Conservation (phyloP, 139 green algal species). For the Yamagishiella unicocca region DNA sequence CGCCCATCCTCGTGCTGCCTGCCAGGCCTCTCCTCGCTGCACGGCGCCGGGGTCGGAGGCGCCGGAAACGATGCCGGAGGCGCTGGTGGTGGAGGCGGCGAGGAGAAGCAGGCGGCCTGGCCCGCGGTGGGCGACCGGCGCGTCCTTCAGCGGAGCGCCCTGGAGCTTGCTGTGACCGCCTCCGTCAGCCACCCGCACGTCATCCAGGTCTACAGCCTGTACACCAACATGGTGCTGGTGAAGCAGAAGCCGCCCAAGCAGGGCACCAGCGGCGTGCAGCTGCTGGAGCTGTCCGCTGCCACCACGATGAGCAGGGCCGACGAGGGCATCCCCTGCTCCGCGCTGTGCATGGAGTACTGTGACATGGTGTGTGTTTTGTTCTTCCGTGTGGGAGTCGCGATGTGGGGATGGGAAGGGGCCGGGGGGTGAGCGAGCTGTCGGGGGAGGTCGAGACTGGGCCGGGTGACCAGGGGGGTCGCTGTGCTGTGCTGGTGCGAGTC, state of each 20-base stretch:
- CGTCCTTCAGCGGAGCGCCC: conserved; percentile 26
- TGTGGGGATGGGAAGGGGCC: not conserved
- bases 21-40: not conserved
- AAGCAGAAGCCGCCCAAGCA: conserved; percentile 41
- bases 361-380: conserved; percentile 36
- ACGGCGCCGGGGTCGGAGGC: not conserved
- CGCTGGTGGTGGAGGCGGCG: not conserved
- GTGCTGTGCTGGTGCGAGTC: too few relatives aligned
- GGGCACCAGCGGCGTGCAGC: conserved; percentile 42
- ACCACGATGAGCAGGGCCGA: conserved; percentile 8
- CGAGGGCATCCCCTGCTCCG: conserved; percentile 42
- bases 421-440: too few relatives aligned
- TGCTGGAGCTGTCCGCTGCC: conserved; percentile 34
- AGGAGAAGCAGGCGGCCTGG: conserved; percentile 10
- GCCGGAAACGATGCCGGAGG: not conserved
- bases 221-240: conserved; percentile 45
- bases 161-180: conserved; percentile 41
- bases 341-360: conserved; percentile 46
- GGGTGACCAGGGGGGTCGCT: too few relatives aligned
- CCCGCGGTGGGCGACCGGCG: conserved; percentile 28
- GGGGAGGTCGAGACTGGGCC: too few relatives aligned
- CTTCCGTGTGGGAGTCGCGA: not conserved
- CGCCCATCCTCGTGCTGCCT: not conserved
- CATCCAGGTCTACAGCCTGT: conserved; percentile 43
- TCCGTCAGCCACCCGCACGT: conserved; percentile 40